Evolutionary conservation across 2,329 filamentous ascomycete genomes (phyloP), one percentile per base, ranked within the genome.

Genomic region (Phyllosticta citriasiana): DNA sequence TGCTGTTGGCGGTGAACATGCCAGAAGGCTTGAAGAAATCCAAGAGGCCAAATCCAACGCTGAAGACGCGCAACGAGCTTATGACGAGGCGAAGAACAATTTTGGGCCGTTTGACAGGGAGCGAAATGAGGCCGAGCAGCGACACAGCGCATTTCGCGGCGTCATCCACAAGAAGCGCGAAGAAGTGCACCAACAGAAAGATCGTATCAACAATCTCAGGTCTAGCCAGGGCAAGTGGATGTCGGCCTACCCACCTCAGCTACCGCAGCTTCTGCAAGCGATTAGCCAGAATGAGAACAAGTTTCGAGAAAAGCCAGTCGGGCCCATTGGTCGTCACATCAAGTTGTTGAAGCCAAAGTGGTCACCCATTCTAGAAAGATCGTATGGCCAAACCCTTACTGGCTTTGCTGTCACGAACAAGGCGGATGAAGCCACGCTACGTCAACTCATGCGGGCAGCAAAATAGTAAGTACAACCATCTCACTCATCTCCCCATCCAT

Each of bases 401-500:
- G 85, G 83, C 1, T 99, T 97, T 69, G 83, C 96, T 57, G 92
- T 97, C 52, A 86, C 84, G 5, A 90, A 79, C 72, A 90, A 89
- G 68, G 74, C 79, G 12, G 94, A 99, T 70, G 86, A 90, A 70
- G 79, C 80, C n/a, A 79, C 84, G 6, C 78, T 99, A 3, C 81
- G 79, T 16, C 72, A 72, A 2, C 74, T 95, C 65, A 88, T 96
- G 80, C 81, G 81, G 50, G 78, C 77, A 58, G 70, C 81, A 2
- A 76, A 77, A n/a, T 84, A 80, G 76, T 79, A 72, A 66, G 73
- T 71, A 14, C 40, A n/a, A 33, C 47, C 14, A 8, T 12, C 14
- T 10, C 22, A 16, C 14, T 10, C 22, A 16, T 14, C 3, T 25
- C 7, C 3, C 10, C 22, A 19, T 22, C n/a, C n/a, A 24, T 3